A percentile compares a stretch with the other conserved stretches of the same genome.
Conservation (phyloP, 2,329 filamentous ascomycete species). For the Beauveria sp. region DNA sequence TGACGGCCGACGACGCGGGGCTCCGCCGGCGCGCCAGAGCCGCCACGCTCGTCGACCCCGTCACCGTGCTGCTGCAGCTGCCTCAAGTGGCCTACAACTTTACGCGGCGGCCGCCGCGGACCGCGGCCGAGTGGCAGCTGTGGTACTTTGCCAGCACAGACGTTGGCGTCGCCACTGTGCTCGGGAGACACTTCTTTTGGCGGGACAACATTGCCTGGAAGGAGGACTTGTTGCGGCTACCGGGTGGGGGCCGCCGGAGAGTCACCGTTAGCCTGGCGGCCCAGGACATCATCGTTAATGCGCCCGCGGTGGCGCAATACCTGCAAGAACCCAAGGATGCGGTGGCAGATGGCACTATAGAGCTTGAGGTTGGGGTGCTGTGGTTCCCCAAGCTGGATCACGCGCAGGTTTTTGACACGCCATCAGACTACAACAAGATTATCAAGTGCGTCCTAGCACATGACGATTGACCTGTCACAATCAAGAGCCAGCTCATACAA, state of each 20-base stretch:
- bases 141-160: constrained; percentile 66
- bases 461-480: constrained; percentile 5
- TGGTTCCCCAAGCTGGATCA: constrained; percentile 58
- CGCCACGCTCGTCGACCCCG: constrained; percentile 49
- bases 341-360: constrained; percentile 14
- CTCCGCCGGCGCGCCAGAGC: constrained; percentile 44
- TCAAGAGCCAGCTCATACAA: background rate
- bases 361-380: constrained; percentile 44
- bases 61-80: constrained; percentile 59
- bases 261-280: constrained; percentile 53
- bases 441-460: constrained; percentile 21
- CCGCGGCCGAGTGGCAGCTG: constrained; percentile 62
- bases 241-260: constrained; percentile 20
- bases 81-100: constrained; percentile 69
- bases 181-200: constrained; percentile 66
- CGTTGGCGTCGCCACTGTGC: constrained; percentile 55
- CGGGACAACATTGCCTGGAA: constrained; percentile 63
- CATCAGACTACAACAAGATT: constrained; percentile 20
- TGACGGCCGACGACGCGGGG: constrained; percentile 34
- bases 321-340: constrained; percentile 25
- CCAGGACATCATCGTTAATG: constrained; percentile 58
- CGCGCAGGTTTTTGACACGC: constrained; percentile 51
- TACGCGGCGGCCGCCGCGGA: constrained; percentile 41
- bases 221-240: constrained; percentile 44
- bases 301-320: constrained; percentile 49